Base-by-base conservation (phyloP, 2,329 filamentous ascomycete species). In the Xylariaceae sp. region DNA sequence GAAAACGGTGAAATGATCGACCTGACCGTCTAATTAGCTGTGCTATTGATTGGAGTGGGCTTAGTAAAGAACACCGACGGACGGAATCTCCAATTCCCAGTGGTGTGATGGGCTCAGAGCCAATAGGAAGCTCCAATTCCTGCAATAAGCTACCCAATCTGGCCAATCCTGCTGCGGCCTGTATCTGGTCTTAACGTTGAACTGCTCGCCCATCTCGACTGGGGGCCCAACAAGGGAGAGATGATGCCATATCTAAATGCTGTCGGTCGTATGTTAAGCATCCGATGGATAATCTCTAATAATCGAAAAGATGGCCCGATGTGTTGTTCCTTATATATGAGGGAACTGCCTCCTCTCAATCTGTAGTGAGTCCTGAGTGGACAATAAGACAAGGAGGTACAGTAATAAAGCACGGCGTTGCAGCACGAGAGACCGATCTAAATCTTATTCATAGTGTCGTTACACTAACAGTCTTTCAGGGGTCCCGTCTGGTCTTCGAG, bases 381-480 rank as follows among this genome's bases (percentile, higher is more conserved):
- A n/a, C n/a, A n/a, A n/a, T n/a, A n/a, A n/a, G n/a, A n/a, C n/a
- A n/a, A n/a, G n/a, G n/a, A n/a, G n/a, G n/a, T n/a, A n/a, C 47
- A 36, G 20, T 42, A 9, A 32, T 55, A 21, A 2, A 30, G 15
- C 29, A 13, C 32, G 27, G 40, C 15, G 11, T 46, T 26, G 23
- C 40, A 53, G 33, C 37, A 26, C 35, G 16, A 29, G 30, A 18
- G 35, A 42, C 21, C 26, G 46, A 42, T 47, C 23, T 53, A 44
- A 57, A 45, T 42, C 24, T 33, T 24, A 21, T 37, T 37, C 15
- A 18, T 26, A 36, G 29, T 29, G 40, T 24, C 11, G 39, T 53
- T 57, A 59, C n/a, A 54, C 46, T 13, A 30, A 59, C 57, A 41
- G 57, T 59, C 57, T 53, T 54, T 57, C 57, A 59, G 53, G 57